Evolutionary conservation across 2,329 filamentous ascomycete genomes (phyloP), one percentile per base, ranked within the genome.

Genomic region (Periconia macrospinosa): DNA sequence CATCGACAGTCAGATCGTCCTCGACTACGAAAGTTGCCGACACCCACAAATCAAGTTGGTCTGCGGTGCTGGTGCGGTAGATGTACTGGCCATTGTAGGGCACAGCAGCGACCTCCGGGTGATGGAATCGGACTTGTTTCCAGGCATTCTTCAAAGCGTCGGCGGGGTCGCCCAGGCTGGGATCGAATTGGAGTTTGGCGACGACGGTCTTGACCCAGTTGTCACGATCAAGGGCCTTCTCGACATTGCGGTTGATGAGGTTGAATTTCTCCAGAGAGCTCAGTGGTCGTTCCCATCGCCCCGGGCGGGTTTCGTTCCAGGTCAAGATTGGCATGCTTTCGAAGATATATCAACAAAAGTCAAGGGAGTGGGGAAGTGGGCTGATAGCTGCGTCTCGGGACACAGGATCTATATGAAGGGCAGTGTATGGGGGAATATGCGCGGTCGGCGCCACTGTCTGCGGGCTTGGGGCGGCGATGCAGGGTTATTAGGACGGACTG

Each of bases 81-180:
- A 66, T 58, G 33, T 66, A 66, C 14, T 43, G 61, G 30, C 58
- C 63, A 49, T 62, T 52, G 41, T 66, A 59, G 23, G 63, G 63
- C n/a, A 66, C 64, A 11, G 63, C 63, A 15, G 63, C 63, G 19
- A 66, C 57, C 47, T 66, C 63, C 2, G 63, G 63, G 41, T 62
- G 62, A 49, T 60, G 64, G 57, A 61, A 66, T 30, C 63, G 60
- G n/a, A 66, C 63, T 46, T 66, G 63, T 48, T 65, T 66, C 63
- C 63, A 66, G 10, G 63, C 63, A 37, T 49, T 53, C 40, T 51
- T 48, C 3, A 66, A 55, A 23, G 60, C 59, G 14, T 49, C 37
- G 19, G 50, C 61, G 11, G 63, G 63, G 27, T 66, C 60, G 30
- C 57, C 59, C 20, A 66, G 52, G 3, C 49, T 41, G 5, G 61